Percentiles rank a stretch among this genome's conserved stretches.
phyloP scores from a whole-genome alignment of 148 eudicot species.

The Polygonum maritimum region DNA sequence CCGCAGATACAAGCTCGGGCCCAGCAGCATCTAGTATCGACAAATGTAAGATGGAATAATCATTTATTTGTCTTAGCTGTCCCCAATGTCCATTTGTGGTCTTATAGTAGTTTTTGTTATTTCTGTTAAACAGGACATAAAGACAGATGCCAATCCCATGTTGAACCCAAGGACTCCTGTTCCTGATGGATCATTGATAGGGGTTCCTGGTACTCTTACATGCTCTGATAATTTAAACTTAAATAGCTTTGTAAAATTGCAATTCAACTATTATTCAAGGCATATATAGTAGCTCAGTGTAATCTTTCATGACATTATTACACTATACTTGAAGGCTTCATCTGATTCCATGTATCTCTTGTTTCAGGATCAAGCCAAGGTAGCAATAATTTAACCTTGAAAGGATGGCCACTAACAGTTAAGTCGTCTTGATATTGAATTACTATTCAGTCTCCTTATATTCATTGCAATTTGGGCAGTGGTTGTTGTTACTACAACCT shows the following conservation, averaged over 20 bases:
- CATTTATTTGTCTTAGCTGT: background rate
- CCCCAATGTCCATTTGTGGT: background rate
- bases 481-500: background rate
- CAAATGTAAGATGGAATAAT: slow-evolving; percentile 23
- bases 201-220: slow-evolving; percentile 47
- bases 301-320: background rate
- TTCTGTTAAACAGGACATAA: slow-evolving; percentile 41
- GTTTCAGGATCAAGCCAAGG: slow-evolving; percentile 56
- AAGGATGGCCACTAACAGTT: slow-evolving; percentile 84
- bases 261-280: background rate
- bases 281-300: background rate
- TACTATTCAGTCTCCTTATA: background rate
- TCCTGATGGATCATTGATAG: slow-evolving; percentile 51
- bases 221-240: background rate
- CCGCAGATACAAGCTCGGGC: slow-evolving; percentile 73
- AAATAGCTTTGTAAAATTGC: background rate
- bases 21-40: slow-evolving; percentile 69
- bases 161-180: slow-evolving; percentile 45
- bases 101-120: background rate
- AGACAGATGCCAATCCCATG: slow-evolving; percentile 43
- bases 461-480: background rate
- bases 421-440: slow-evolving; percentile 22
- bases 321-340: background rate
- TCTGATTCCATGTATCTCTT: slow-evolving; percentile 19
- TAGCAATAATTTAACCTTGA: slow-evolving; percentile 54